Evolutionary conservation across 306 rosid species (phyloP), one percentile per base, ranked within the genome.

Genomic region (Mimosa pudica): DNA sequence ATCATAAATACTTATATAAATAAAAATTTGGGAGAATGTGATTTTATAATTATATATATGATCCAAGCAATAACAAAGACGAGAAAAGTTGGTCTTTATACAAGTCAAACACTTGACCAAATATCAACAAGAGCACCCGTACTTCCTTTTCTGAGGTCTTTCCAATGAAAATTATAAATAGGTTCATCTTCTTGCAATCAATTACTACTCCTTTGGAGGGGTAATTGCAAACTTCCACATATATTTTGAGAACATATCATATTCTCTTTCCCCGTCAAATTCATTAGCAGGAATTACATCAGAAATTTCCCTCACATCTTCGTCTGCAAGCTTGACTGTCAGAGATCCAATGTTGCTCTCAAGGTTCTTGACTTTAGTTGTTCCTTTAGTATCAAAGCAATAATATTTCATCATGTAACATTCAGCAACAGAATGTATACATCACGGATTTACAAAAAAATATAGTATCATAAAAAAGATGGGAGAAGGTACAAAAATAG

Each of bases 311-410:
- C 61, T 85, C 85, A 87, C 75, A 49, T 90, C 82, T 64, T 85
- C 82, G n/a, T 86, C 72, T 73, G 92, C 85, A 70, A 92, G 89
- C 90, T 86, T 86, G 58, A 89, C 85, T 12, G 16, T 16, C 87
- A 92, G 66, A 47, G 95, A 87, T 57, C 84, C 90, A 46, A 90
- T 76, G 79, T 92, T 92, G 86, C 60, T 84, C 48, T 85, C 92
- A 45, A 92, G 88, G 87, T 92, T 89, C 82, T 65, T 77, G 57
- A 86, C 55, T 76, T 86, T 86, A 48, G 92, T 90, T 67, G 97
- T 90, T 38, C 93, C 97, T 90, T 1, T 51, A 35, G 62, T 18
- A 83, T 69, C 76, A 74, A 47, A 57, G 52, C 70, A 77, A 77
- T 73, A 0, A 52, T 2, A 44, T 33, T 67, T 49, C 48, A 73